Conservation (phyloP, 768 basidiomycete genomes). For the Termitomyces sp. region DNA sequence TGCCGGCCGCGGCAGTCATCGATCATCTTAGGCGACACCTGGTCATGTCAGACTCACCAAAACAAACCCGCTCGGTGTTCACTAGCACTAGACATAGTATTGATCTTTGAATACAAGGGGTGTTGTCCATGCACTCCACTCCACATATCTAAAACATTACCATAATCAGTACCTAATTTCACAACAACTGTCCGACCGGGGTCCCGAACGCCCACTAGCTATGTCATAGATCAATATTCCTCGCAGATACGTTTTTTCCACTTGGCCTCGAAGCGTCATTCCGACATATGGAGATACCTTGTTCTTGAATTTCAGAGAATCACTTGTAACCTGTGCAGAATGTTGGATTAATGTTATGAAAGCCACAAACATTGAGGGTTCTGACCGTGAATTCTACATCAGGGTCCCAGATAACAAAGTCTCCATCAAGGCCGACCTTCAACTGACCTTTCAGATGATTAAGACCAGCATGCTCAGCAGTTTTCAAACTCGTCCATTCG, state of each 20-base stretch:
- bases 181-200: conserved; percentile 38
- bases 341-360: neutral
- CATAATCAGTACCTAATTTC: too few species aligned
- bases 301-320: conserved; percentile 84
- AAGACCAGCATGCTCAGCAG: conserved; percentile 81
- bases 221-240: conserved; percentile 65
- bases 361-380: neutral
- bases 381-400: conserved; percentile 41
- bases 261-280: conserved; percentile 61
- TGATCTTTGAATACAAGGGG: neutral
- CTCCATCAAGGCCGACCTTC: conserved; percentile 74
- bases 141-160: too few species aligned
- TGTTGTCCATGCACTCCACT: neutral
- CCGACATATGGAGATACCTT: conserved; percentile 91
- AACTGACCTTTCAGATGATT: conserved; percentile 68
- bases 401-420: conserved; percentile 84
- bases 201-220: conserved; percentile 18
- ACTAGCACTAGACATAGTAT: too few species aligned
- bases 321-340: conserved; percentile 61
- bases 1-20: too few species aligned
- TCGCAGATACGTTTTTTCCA: conserved; percentile 76
- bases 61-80: too few species aligned
- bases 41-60: too few species aligned
- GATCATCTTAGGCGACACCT: too few species aligned
- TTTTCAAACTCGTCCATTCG: conserved; percentile 70